Conservation (phyloP, 2,329 filamentous ascomycete species). For the Colletotrichum liriopes region DNA sequence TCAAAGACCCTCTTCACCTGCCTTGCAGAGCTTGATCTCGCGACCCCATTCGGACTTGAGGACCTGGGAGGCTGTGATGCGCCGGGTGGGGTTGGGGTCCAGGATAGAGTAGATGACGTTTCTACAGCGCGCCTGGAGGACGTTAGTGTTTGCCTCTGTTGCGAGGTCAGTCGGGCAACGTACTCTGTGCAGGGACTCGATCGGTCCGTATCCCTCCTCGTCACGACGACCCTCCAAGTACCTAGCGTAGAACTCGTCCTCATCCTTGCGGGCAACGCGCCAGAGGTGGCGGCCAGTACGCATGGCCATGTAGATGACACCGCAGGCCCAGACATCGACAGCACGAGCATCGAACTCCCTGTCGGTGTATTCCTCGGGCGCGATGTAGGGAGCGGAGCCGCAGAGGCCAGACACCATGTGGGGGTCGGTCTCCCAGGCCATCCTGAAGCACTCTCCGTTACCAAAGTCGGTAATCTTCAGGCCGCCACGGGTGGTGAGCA, state of each 20-base stretch:
- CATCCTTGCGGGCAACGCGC: slow-evolving; percentile 96
- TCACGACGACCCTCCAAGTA: slow-evolving; percentile 94
- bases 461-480: slow-evolving; percentile 99
- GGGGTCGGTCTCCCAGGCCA: slow-evolving; percentile 99
- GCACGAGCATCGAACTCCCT: slow-evolving; percentile 97
- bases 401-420: slow-evolving; percentile 99
- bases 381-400: slow-evolving; percentile 96
- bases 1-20: slow-evolving; percentile 94
- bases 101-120: slow-evolving; percentile 99
- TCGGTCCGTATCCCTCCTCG: slow-evolving; percentile 95
- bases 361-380: slow-evolving; percentile 95
- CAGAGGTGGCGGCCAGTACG: slow-evolving; percentile 94
- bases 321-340: slow-evolving; percentile 98
- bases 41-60: slow-evolving; percentile 99
- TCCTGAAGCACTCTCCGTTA: slow-evolving; percentile 98
- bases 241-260: slow-evolving; percentile 96
- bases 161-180: slow-evolving; percentile 57
- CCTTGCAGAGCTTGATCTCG: slow-evolving; percentile 97
- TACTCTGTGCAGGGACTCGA: slow-evolving; percentile 95
- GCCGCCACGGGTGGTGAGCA: slow-evolving; percentile 91
- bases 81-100: slow-evolving; percentile 91
- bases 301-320: slow-evolving; percentile 99
- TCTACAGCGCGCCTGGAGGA: slow-evolving; percentile 86
- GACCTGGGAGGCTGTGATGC: slow-evolving; percentile 96
- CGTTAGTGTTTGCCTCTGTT: slow-evolving; percentile 16